Percentiles rank a stretch among this genome's conserved stretches.
These are phyloP conservation scores for Barnettozyma sp. DNA, from an alignment of 805 yeast genomes.

Conservation along the genomic window DNA sequence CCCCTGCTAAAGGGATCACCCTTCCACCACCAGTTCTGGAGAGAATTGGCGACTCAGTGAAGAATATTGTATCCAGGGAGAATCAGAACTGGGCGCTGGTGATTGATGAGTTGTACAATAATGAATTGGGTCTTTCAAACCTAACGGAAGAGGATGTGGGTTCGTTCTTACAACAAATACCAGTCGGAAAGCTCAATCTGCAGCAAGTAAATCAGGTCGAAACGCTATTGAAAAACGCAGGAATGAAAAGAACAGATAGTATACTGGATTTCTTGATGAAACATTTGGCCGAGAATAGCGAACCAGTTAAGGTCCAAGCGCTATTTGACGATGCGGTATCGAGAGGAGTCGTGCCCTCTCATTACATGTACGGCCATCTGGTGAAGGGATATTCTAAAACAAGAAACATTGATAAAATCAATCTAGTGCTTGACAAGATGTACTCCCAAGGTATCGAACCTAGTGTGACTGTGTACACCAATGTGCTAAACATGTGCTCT, in stretches of 20 bases:
- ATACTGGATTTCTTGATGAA: conserved; percentile 33
- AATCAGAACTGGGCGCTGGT: conserved; percentile 40
- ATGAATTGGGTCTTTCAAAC: conserved; percentile 31
- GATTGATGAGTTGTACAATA: conserved; percentile 13
- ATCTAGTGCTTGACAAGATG: conserved; percentile 15
- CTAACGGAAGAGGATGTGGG: conserved; percentile 28
- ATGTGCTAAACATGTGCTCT: conserved; percentile 55
- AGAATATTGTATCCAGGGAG: conserved; percentile 33
- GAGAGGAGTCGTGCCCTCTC: conserved; percentile 24
- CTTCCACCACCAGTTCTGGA: conserved; percentile 32
- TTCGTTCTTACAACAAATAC: conserved; percentile 32
- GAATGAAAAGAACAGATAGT: conserved; percentile 23
- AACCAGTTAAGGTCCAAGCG: conserved; percentile 27
- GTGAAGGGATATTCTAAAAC: conserved; percentile 37
- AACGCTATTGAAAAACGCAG: conserved; percentile 28
- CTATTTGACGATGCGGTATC: conserved; percentile 24
- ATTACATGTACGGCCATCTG: conserved; percentile 35
- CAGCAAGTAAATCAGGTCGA: conserved; percentile 27
- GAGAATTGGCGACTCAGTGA: conserved; percentile 36
- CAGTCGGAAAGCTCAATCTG: conserved; percentile 25
- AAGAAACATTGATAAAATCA: conserved; percentile 20
- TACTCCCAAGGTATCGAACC: conserved; percentile 33
- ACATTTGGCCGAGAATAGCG: conserved; percentile 27
- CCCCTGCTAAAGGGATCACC: conserved; percentile 21
- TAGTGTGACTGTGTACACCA: conserved; percentile 42